Evolutionary conservation across 2,329 filamentous ascomycete genomes (phyloP).

Genomic region (Cladosporium austrohemisphaericum): DNA sequence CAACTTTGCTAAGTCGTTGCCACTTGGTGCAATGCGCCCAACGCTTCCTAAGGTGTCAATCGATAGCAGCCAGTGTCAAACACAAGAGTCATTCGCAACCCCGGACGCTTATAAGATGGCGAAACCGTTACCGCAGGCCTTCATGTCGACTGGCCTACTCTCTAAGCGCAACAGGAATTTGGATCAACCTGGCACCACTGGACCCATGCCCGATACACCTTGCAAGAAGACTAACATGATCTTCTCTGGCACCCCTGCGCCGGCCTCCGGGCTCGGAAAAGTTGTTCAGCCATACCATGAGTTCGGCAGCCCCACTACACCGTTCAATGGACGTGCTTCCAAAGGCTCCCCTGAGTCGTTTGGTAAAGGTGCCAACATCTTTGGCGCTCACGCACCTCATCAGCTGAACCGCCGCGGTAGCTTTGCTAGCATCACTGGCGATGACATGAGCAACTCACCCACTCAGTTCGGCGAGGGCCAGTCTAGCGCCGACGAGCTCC

Average conservation of each 20-base stretch:
- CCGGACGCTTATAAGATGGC: constrained; percentile 72
- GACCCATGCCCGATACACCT: constrained; percentile 85
- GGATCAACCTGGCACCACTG: constrained; percentile 60
- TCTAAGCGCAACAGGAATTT: constrained; percentile 84
- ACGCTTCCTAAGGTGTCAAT: constrained; percentile 40
- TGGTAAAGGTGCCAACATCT: constrained; percentile 59
- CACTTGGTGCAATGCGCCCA: constrained; percentile 59
- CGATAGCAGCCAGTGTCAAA: constrained; percentile 36
- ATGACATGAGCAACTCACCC: constrained; percentile 63
- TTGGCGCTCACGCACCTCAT: constrained; percentile 53
- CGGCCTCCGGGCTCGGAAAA: constrained; percentile 53
- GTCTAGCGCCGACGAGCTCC: constrained; percentile 66
- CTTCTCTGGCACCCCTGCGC: constrained; percentile 48
- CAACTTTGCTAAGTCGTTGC: constrained; percentile 72
- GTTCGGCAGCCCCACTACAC: constrained; percentile 76
- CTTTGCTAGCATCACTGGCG: constrained; percentile 75
- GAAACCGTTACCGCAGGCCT: constrained; percentile 75
- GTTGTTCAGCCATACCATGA: constrained; percentile 64
- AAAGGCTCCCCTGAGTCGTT: constrained; percentile 66
- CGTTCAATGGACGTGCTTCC: constrained; percentile 64
- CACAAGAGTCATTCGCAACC: constrained; percentile 59
- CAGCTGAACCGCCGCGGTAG: constrained; percentile 59
- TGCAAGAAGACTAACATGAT: constrained; percentile 72
- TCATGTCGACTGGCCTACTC: constrained; percentile 90
- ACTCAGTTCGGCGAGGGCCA: constrained; percentile 54